Percentiles rank a stretch among this genome's conserved stretches.
These are phyloP conservation scores for Brassica nigra DNA, from an alignment of 345 rosid species.

Conservation along the genomic window DNA sequence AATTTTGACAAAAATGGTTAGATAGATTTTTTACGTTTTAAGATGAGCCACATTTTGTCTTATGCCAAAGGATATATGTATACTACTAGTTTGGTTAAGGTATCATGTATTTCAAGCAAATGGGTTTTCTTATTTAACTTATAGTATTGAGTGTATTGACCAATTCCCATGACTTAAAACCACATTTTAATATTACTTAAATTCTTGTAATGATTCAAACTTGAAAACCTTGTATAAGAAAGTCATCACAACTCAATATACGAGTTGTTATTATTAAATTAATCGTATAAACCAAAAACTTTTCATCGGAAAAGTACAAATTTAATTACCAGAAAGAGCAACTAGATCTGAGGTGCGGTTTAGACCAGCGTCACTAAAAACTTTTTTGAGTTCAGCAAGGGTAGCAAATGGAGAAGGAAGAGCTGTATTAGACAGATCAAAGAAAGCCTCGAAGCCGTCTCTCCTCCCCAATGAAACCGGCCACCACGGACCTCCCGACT, in stretches of 20 bases:
- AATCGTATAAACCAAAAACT: not conserved
- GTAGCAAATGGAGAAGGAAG: constrained; percentile 36
- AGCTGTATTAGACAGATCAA: constrained; percentile 32
- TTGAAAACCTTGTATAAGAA: not conserved
- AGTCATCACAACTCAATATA: not conserved
- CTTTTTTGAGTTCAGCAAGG: constrained; percentile 19
- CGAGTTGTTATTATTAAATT: not conserved
- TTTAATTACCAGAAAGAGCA: constrained; percentile 43
- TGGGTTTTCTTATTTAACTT: not conserved
- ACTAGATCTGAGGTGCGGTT: constrained; percentile 36
- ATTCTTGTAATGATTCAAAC: not conserved
- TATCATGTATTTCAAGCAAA: not conserved
- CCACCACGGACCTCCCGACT: constrained; percentile 46
- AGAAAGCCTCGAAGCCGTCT: constrained; percentile 40
- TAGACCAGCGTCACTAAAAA: constrained; percentile 37
- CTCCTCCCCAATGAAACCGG: constrained; percentile 38
- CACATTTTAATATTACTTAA: not conserved
- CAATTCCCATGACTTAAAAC: not conserved
- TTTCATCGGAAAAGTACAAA: not conserved
- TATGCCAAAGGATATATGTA: not conserved
- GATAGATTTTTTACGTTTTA: not conserved
- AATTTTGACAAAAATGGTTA: not conserved
- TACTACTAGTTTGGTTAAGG: not conserved
- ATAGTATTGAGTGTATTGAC: not conserved
- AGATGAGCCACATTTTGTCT: not conserved